Conservation (phyloP, 768 basidiomycete genomes). For the Pholiota conissans region DNA sequence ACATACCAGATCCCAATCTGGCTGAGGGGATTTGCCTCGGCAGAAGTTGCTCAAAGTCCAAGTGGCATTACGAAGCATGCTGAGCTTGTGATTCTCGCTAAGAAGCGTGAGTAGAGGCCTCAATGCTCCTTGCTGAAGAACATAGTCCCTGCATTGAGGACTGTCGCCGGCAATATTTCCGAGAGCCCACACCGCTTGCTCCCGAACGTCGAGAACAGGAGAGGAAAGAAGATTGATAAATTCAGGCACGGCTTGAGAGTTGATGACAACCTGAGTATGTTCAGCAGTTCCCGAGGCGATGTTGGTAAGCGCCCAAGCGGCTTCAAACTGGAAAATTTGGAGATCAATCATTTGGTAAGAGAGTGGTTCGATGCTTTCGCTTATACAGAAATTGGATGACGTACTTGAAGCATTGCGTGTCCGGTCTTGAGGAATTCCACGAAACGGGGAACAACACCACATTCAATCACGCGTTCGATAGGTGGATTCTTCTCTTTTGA, state of each 20-base stretch:
- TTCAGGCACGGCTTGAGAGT: conserved; percentile 90
- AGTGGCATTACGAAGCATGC: conserved; percentile 97
- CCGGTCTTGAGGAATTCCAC: conserved; percentile 88
- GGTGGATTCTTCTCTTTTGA: conserved; percentile 99
- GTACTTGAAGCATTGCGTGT: conserved; percentile 82
- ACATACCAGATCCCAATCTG: conserved; percentile 93
- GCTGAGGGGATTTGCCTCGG: conserved; percentile 96
- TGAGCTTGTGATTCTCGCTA: conserved; percentile 97
- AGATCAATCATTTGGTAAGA: conserved; percentile 3
- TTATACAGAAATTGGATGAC: conserved; percentile 18
- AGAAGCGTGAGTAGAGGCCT: conserved; percentile 86
- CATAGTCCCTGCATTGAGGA: conserved; percentile 95
- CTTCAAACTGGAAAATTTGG: conserved; percentile 71
- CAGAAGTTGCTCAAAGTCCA: conserved; percentile 99
- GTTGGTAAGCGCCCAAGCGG: conserved; percentile 97
- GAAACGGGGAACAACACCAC: conserved; percentile 95
- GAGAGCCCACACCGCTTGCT: conserved; percentile 99
- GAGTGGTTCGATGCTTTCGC: conserved; percentile 3
- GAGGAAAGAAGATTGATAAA: conserved; percentile 97
- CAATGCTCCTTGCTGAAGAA: conserved; percentile 90
- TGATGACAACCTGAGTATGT: conserved; percentile 97
- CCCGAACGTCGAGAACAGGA: conserved; percentile 93
- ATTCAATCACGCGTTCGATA: conserved; percentile 97
- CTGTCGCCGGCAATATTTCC: conserved; percentile 99
- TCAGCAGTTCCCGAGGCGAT: conserved; percentile 98